Conservation (phyloP, 208 protist genomes). For the Wallacemonas collosoma region DNA sequence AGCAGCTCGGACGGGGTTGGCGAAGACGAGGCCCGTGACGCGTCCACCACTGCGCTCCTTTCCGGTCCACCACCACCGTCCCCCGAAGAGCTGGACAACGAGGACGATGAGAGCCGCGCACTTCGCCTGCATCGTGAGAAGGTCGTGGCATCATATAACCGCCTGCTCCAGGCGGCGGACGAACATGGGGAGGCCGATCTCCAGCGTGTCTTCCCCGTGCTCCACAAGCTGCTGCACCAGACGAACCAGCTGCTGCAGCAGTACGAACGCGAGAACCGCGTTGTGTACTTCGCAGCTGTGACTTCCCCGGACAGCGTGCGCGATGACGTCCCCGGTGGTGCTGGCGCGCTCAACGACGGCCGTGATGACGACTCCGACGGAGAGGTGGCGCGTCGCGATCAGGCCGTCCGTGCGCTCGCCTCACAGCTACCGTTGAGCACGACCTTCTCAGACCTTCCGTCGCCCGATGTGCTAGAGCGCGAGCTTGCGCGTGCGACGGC, state of each 20-base stretch:
- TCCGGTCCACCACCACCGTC: constrained; percentile 17
- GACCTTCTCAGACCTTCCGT: constrained; percentile 22
- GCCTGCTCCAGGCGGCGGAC: constrained; percentile 22
- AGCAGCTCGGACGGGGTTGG: neutral
- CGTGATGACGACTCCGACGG: constrained; percentile 19
- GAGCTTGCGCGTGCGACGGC: constrained; percentile 8
- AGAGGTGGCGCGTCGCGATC: constrained; percentile 9
- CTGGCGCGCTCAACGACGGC: neutral
- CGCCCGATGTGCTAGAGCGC: constrained; percentile 7
- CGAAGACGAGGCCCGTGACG: neutral
- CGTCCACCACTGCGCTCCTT: neutral
- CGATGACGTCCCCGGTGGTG: constrained; percentile 47
- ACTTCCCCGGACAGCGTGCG: constrained; percentile 34
- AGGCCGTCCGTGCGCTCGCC: constrained; percentile 10
- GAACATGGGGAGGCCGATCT: constrained; percentile 35
- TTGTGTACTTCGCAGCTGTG: constrained; percentile 56
- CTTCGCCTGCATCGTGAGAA: neutral
- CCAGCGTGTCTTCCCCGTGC: constrained; percentile 53
- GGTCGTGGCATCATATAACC: constrained; percentile 8
- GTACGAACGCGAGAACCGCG: constrained; percentile 63
- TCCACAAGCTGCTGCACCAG: constrained; percentile 35
- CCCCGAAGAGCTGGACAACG: neutral
- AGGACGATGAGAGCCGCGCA: constrained; percentile 12
- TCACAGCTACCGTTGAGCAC: constrained; percentile 21
- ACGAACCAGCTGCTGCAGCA: constrained; percentile 32